A percentile compares a stretch with the other conserved stretches of the same genome.
These are phyloP conservation scores for Umbellularia californica DNA, from an alignment of 164 flowering plant species.

Conservation along the genomic window DNA sequence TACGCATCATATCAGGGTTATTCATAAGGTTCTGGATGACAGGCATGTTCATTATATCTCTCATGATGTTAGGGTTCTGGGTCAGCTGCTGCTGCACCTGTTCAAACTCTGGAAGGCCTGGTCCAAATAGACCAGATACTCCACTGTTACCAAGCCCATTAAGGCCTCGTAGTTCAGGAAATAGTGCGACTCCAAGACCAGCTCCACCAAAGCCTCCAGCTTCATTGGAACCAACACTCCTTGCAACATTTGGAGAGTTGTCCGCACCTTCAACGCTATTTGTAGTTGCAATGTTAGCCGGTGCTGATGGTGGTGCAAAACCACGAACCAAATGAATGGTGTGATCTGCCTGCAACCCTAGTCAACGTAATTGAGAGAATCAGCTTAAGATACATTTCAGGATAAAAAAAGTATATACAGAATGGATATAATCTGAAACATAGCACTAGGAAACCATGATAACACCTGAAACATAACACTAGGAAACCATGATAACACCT, in stretches of 20 bases:
- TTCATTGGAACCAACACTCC: conserved; percentile 33
- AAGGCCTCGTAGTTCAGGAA: conserved; percentile 54
- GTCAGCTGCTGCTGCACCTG: conserved; percentile 77
- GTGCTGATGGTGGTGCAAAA: conserved; percentile 39
- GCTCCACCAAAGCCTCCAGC: conserved; percentile 47
- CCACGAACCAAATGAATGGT: conserved; percentile 84
- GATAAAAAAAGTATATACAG: background rate
- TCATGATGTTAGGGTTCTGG: conserved; percentile 87
- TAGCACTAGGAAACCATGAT: background rate
- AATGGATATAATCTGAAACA: background rate
- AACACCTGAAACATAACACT: background rate
- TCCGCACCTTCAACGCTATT: conserved; percentile 34
- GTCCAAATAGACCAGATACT: conserved; percentile 54
- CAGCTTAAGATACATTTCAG: background rate
- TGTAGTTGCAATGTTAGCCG: conserved; percentile 33
- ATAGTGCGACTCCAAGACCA: conserved; percentile 47
- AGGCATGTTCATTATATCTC: conserved; percentile 90
- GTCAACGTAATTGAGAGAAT: background rate
- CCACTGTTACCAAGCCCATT: conserved; percentile 49
- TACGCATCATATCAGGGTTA: conserved; percentile 84
- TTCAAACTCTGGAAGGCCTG: conserved; percentile 78
- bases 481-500: background rate
- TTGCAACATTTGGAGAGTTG: conserved; percentile 23
- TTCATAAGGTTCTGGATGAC: conserved; percentile 77
- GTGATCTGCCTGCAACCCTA: conserved; percentile 79